Conservation (phyloP, 2,329 filamentous ascomycete genomes). For the Trichoderma sp. region DNA sequence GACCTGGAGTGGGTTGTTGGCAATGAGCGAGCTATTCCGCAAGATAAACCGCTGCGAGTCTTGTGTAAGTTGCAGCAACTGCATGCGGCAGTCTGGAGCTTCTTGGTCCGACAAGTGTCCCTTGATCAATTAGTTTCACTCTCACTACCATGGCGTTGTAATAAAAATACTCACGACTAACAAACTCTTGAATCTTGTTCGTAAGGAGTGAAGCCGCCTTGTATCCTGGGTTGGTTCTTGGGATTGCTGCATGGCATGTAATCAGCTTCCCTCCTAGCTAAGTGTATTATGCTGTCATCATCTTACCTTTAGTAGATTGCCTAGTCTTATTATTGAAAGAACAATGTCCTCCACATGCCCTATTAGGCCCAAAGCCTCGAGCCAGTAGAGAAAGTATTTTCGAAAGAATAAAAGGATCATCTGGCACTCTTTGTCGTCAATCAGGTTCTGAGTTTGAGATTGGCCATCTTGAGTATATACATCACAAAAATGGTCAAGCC, state of each 20-base stretch:
- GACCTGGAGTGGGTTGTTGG: slow-evolving; percentile 35
- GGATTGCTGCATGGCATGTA: not conserved
- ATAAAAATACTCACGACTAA: not conserved
- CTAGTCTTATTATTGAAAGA: not conserved
- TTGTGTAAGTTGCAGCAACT: slow-evolving; percentile 27
- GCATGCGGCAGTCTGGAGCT: not conserved
- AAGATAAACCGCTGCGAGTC: slow-evolving; percentile 37
- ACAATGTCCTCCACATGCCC: not conserved
- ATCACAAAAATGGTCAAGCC: slow-evolving; percentile 25
- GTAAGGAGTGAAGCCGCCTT: not conserved
- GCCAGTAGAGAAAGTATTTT: slow-evolving; percentile 29
- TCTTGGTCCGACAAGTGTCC: not conserved
- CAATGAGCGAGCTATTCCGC: slow-evolving; percentile 31
- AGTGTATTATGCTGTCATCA: too few species aligned
- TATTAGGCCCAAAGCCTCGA: slow-evolving; percentile 28
- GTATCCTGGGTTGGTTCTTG: not conserved
- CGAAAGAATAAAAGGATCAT: slow-evolving; percentile 20
- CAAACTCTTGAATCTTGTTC: not conserved
- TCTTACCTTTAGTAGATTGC: not conserved
- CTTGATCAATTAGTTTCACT: not conserved
- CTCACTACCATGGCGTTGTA: not conserved
- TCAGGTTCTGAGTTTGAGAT: not conserved
- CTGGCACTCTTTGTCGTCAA: not conserved
- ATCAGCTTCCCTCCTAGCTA: not conserved
- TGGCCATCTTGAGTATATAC: not conserved